phyloP scores from a whole-genome alignment of 2,329 filamentous ascomycete species.

The Pseudopyricularia javanii region DNA sequence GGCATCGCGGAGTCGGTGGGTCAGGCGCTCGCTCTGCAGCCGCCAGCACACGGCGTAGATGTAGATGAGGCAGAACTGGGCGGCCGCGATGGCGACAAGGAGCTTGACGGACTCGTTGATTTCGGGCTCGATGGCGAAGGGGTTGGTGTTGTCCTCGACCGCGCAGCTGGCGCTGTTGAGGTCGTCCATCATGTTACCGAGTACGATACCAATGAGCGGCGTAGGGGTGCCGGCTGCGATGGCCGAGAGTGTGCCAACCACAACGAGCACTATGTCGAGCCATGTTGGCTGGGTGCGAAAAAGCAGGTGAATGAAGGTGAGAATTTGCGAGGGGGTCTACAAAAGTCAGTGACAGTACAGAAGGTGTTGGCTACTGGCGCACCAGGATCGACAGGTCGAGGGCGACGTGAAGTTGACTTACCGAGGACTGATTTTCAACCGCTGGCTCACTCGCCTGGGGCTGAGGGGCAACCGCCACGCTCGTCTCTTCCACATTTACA shows the following conservation, averaged over 20 bases:
- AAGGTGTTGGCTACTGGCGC: not conserved
- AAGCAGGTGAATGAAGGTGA: slow-evolving; percentile 16
- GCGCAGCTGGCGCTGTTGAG: slow-evolving; percentile 34
- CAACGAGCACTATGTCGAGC: slow-evolving; percentile 19
- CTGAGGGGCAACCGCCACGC: not conserved
- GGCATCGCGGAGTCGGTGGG: slow-evolving; percentile 46
- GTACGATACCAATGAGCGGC: slow-evolving; percentile 43
- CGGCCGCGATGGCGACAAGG: slow-evolving; percentile 52
- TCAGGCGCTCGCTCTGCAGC: slow-evolving; percentile 49
- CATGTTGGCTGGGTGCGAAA: slow-evolving; percentile 14
- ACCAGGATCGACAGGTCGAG: not conserved
- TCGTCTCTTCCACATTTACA: not conserved
- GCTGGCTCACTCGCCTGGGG: not conserved
- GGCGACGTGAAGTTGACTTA: not conserved
- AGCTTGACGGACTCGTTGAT: slow-evolving; percentile 17
- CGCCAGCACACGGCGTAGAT: slow-evolving; percentile 52
- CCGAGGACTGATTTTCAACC: not conserved
- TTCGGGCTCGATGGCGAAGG: slow-evolving; percentile 8
- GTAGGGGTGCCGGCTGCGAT: slow-evolving; percentile 40
- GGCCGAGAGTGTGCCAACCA: slow-evolving; percentile 26
- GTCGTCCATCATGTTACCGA: slow-evolving; percentile 38
- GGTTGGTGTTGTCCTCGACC: slow-evolving; percentile 7
- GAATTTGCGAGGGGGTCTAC: not conserved
- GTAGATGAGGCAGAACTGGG: slow-evolving; percentile 52
- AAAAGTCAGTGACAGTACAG: not conserved